phyloP scores from a whole-genome alignment of 2,329 filamentous ascomycete species.

The Elsinoe ampelina region DNA sequence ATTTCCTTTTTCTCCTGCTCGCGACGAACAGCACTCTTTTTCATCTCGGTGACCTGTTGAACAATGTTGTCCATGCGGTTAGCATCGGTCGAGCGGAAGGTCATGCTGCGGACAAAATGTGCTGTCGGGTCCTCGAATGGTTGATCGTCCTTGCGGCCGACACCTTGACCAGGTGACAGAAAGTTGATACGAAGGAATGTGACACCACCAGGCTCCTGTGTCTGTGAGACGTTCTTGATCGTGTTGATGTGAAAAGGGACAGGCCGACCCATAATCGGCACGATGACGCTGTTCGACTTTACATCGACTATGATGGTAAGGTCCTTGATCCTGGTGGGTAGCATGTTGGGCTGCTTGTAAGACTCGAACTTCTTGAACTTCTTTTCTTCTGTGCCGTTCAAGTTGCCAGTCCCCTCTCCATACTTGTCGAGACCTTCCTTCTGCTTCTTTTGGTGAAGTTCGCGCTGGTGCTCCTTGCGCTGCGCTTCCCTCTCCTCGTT shows the following conservation, averaged over 20 bases:
- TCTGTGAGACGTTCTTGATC: constrained; percentile 98
- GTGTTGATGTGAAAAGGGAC: constrained; percentile 97
- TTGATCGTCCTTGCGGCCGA: constrained; percentile 87
- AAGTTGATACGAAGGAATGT: constrained; percentile 95
- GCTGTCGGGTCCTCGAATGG: constrained; percentile 94
- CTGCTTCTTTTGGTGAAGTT: constrained; percentile 79
- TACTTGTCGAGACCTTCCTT: constrained; percentile 78
- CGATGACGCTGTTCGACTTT: constrained; percentile 81
- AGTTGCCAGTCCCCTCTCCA: constrained; percentile 70
- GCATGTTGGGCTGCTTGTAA: constrained; percentile 94
- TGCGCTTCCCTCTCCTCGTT: constrained; percentile 84
- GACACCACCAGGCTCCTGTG: constrained; percentile 78
- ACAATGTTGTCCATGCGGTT: constrained; percentile 84
- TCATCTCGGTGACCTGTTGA: constrained; percentile 88
- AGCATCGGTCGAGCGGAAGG: constrained; percentile 84
- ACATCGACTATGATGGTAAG: constrained; percentile 82
- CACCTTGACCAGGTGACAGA: constrained; percentile 90
- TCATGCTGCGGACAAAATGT: constrained; percentile 91
- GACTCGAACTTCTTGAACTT: constrained; percentile 99
- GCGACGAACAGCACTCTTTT: constrained; percentile 81
- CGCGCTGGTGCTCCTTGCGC: constrained; percentile 85
- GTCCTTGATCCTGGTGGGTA: constrained; percentile 73
- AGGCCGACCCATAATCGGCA: constrained; percentile 94
- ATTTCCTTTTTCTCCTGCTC: constrained; percentile 99
- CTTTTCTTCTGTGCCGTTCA: constrained; percentile 89